phyloP scores from a whole-genome alignment of 345 rosid species.

The Pistacia vera region DNA sequence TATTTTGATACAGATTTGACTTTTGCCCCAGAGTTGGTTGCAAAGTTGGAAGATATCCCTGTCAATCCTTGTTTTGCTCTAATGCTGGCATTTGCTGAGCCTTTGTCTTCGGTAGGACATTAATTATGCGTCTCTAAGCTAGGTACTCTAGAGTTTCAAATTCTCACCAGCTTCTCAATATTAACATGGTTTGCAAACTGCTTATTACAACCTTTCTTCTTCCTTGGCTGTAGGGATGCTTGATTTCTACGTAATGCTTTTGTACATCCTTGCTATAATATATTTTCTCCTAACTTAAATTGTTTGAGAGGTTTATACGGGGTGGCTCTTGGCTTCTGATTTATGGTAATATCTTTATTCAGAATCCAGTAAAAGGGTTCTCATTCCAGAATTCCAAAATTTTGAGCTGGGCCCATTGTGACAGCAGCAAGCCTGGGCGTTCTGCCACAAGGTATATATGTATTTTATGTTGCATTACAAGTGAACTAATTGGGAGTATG shows the following conservation, averaged over 20 bases:
- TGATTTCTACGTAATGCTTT: conserved; percentile 7
- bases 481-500: neutral
- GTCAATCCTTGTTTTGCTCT: conserved; percentile 76
- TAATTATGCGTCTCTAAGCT: conserved; percentile 2
- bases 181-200: neutral
- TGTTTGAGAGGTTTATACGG: neutral
- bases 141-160: neutral
- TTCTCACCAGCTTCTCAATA: neutral
- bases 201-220: neutral
- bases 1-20: conserved; percentile 51
- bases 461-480: neutral
- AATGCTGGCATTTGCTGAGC: conserved; percentile 81
- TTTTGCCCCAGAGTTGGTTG: conserved; percentile 51
- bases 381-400: conserved; percentile 61
- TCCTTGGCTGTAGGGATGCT: neutral
- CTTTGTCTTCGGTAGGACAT: conserved; percentile 63
- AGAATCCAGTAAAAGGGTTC: conserved; percentile 75
- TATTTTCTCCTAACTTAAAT: neutral
- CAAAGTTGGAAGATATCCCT: conserved; percentile 62
- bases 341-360: conserved; percentile 25
- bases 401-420: conserved; percentile 77
- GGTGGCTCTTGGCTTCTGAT: conserved; percentile 9
- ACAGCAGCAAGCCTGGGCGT: conserved; percentile 82
- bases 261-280: neutral
- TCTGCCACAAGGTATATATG: conserved; percentile 50